Base-by-base conservation (phyloP, 1,284 basidiomycete species). In the Moniliophthora roreri region DNA sequence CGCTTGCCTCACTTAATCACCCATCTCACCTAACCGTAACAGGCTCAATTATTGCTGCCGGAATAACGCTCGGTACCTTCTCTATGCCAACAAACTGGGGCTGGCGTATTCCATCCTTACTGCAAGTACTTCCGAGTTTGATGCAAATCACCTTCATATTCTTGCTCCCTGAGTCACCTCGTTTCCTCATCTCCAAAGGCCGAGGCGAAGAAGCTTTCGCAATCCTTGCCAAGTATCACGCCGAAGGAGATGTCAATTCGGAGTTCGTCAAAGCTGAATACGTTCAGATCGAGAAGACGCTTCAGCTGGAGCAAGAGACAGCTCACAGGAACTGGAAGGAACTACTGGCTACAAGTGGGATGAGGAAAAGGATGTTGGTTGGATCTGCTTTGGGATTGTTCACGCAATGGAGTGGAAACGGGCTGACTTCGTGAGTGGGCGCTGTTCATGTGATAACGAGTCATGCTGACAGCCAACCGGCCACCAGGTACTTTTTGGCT, bases 141-240 rank as follows among this genome's bases (percentile, higher is more conserved):
- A 59, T 81, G 21, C 80, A 81, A 58, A 61, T 85, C 20, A 54
- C 56, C 11, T 79, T 78, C 60, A 67, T 80, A 47, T 74, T 64
- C 55, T 75, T 80, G 60, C 71, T 82, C 2, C 82, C 83, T 2
- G 80, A 85, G 61, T 82, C 79, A 1, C 84, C 84, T 36, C 76
- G 85, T 57, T 86, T 80, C 80, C 71, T 85, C 9, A 67, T 85
- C 42, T 76, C 76, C 15, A 76, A 75, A 47, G 80, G 79, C 11
- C 69, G 77, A 15, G 66, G 67, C 3, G 71, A 77, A 0, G 77
- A 84, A 35, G 82, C 84, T 0, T 69, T 70, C 42, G 66, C 60
- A 4, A 73, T 84, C 35, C 62, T 86, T 7, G 63, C 62, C 5
- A 78, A 76, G 58, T 81, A 79, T 56, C 81, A 84, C 54, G 78